Conservation (phyloP, 2,329 filamentous ascomycete species). For the Verticillium isaacii region DNA sequence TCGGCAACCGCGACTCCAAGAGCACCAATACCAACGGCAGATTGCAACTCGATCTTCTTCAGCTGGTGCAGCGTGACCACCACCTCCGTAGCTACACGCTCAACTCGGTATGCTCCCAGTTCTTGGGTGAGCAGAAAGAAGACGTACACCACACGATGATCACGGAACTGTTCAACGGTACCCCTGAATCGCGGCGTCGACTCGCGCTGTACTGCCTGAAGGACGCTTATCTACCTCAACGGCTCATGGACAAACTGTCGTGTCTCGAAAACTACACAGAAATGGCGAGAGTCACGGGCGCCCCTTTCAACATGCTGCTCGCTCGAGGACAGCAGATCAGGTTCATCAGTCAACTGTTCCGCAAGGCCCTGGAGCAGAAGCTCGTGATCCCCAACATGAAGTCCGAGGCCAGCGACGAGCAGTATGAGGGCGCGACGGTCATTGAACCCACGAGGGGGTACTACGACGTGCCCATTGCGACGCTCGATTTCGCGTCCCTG, state of each 20-base stretch:
- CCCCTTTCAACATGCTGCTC: conserved; percentile 92
- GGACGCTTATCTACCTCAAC: conserved; percentile 90
- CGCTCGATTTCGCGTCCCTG: conserved; percentile 95
- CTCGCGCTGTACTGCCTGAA: conserved; percentile 95
- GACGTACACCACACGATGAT: conserved; percentile 99
- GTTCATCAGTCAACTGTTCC: conserved; percentile 94
- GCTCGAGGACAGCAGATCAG: conserved; percentile 94
- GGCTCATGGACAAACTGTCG: conserved; percentile 95
- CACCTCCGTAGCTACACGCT: conserved; percentile 95
- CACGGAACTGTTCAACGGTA: conserved; percentile 95
- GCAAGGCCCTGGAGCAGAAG: conserved; percentile 88
- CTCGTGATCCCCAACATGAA: conserved; percentile 88
- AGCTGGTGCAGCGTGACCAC: conserved; percentile 89
- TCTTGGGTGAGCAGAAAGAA: conserved; percentile 95
- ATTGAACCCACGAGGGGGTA: conserved; percentile 93
- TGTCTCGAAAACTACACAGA: conserved; percentile 99
- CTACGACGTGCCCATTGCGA: conserved; percentile 92
- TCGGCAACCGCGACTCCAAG: conserved; percentile 94
- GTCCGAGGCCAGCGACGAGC: conserved; percentile 69
- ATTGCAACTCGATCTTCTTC: conserved; percentile 88
- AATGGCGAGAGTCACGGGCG: conserved; percentile 98
- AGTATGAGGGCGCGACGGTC: conserved; percentile 96
- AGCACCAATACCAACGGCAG: conserved; percentile 91
- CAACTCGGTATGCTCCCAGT: conserved; percentile 93
- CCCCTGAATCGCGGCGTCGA: conserved; percentile 83